phyloP scores from a whole-genome alignment of 2,329 filamentous ascomycete species.

The Cryphonectria parasitica region DNA sequence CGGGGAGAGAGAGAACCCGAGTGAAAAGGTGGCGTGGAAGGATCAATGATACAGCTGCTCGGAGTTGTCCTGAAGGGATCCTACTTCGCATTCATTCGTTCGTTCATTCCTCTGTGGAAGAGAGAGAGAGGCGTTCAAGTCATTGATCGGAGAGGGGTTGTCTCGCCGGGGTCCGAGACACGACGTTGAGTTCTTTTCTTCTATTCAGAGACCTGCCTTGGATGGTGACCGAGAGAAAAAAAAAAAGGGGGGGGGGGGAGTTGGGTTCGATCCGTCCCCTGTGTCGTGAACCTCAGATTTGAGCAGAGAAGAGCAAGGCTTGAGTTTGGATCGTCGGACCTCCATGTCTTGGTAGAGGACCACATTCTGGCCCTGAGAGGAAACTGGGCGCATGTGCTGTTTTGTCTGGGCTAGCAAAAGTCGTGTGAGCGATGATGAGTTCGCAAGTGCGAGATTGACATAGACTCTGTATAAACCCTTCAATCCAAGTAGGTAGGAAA shows the following conservation, averaged over 20 bases:
- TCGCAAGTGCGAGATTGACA: background rate
- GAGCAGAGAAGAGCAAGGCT: background rate
- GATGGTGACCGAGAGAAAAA: background rate
- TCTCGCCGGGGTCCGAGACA: background rate
- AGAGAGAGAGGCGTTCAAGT: no score
- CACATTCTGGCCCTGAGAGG: background rate
- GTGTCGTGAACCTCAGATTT: background rate
- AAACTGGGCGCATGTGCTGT: background rate
- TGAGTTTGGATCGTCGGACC: background rate
- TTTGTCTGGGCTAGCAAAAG: no score
- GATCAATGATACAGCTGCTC: no score
- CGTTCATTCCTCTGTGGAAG: no score
- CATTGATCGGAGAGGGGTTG: background rate
- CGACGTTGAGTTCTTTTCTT: background rate
- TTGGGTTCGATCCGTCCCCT: background rate
- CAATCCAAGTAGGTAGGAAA: background rate
- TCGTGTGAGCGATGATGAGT: background rate
- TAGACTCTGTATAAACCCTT: background rate
- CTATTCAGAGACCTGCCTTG: background rate
- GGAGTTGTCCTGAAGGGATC: no score
- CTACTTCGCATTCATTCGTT: no score
- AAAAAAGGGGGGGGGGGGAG: no score
- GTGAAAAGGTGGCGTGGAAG: no score
- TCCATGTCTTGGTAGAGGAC: background rate
- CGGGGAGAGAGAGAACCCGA: no score